Conservation (phyloP, 805 yeast species). For the Gaillardinia entomophila region DNA sequence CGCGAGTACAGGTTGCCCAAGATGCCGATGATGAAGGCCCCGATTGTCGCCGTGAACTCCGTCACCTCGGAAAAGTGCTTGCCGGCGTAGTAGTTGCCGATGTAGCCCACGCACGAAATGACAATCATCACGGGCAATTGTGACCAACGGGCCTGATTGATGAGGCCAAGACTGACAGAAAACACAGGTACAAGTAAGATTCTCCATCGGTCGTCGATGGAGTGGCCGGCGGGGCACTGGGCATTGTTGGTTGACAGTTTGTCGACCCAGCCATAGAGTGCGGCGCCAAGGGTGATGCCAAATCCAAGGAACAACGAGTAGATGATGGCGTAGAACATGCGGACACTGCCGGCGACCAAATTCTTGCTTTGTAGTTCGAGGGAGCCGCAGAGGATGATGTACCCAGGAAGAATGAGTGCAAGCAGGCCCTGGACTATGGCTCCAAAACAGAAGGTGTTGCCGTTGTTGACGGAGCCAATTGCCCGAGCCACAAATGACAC, state of each 20-base stretch:
- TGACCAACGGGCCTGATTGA: constrained; percentile 78
- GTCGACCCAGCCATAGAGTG: constrained; percentile 93
- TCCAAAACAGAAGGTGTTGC: constrained; percentile 72
- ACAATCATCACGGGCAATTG: constrained; percentile 81
- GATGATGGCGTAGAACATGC: constrained; percentile 95
- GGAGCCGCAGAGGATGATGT: constrained; percentile 88
- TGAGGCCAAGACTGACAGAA: constrained; percentile 48
- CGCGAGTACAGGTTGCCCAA: constrained; percentile 86
- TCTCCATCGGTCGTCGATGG: constrained; percentile 41
- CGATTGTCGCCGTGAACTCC: constrained; percentile 83
- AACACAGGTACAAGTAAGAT: constrained; percentile 78
- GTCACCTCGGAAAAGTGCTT: constrained; percentile 65
- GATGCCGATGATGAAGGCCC: constrained; percentile 86
- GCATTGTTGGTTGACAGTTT: constrained; percentile 49
- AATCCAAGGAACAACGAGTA: constrained; percentile 88
- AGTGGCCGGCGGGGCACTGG: constrained; percentile 18
- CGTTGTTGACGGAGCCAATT: constrained; percentile 70
- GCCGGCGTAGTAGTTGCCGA: constrained; percentile 77
- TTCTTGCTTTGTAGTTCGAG: constrained; percentile 85
- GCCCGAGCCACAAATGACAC: constrained; percentile 87
- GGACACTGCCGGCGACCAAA: constrained; percentile 86
- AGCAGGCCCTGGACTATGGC: constrained; percentile 86
- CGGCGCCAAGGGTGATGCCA: constrained; percentile 92
- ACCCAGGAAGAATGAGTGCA: constrained; percentile 90
- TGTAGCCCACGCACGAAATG: constrained; percentile 75